A percentile compares a stretch with the other conserved stretches of the same genome.
phyloP scores from a whole-genome alignment of 2,329 filamentous ascomycete species.

The Cladosporium sp. region DNA sequence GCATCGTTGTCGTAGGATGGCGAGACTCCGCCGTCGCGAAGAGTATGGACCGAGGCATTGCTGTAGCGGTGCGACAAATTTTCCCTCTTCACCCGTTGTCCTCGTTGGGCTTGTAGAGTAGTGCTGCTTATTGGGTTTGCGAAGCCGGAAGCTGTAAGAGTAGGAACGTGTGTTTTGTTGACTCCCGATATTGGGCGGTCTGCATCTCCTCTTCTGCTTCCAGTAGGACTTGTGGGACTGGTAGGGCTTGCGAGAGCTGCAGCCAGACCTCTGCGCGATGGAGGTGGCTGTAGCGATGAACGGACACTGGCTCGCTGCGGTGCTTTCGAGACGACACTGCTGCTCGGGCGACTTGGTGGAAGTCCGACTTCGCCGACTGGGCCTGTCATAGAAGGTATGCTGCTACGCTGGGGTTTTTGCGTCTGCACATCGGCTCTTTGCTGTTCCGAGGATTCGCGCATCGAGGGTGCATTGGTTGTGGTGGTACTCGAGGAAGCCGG shows the following conservation, averaged over 20 bases:
- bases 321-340: conserved; percentile 40
- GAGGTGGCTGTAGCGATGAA: conserved; percentile 26
- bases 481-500: conserved; percentile 27
- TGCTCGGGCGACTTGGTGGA: conserved; percentile 48
- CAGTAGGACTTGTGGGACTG: conserved; percentile 10
- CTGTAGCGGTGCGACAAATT: conserved; percentile 56
- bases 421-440: conserved; percentile 24
- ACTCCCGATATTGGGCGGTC: conserved; percentile 60
- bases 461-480: conserved; percentile 29
- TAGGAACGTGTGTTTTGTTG: conserved; percentile 85
- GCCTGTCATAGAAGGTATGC: conserved; percentile 43
- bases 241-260: conserved; percentile 22
- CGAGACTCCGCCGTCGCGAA: conserved; percentile 38
- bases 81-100: conserved; percentile 50
- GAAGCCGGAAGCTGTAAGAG: conserved; percentile 78
- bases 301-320: conserved; percentile 22
- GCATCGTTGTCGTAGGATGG: conserved; percentile 44
- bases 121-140: conserved; percentile 97
- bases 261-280: conserved; percentile 27
- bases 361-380: conserved; percentile 51
- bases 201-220: conserved; percentile 18
- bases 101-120: conserved; percentile 85
- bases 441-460: conserved; percentile 24
- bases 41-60: conserved; percentile 56
- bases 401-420: conserved; percentile 23